Evolutionary conservation across 148 eudicot genomes (phyloP), one percentile per base, ranked within the genome.

Genomic region (Chenopodium suecicum): DNA sequence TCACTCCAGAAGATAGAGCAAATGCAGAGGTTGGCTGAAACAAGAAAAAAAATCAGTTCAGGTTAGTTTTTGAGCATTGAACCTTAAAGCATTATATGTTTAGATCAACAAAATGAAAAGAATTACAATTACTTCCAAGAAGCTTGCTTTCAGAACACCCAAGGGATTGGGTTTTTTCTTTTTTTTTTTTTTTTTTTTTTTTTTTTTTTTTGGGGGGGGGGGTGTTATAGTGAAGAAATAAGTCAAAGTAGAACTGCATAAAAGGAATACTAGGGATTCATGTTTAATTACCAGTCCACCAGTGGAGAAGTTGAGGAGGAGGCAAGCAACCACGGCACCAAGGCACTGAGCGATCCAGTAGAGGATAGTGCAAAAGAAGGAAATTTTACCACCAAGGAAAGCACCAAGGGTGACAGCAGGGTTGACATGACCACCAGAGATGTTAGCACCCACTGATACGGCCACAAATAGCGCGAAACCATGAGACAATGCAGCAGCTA

Each of bases 361-460:
- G 63, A 89, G 75, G 52, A 90, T 23, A 31, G 87, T 89, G 68
- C 88, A 79, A 2, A 84, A 31, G 65, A 93, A 83, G 64, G 89
- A 88, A 78, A 93, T 90, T 80, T 91, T 89, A 9, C 94, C 97
- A 9, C 97, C 97, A 67, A 93, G 52, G 77, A 93, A 90, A 32
- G 94, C 94, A 13, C 97, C 97, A 48, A 92, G 90, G 27, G 97
- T 91, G 58, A 92, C 92, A 1, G 93, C 94, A 9, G 97, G 97
- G 91, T 93, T 93, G n/a, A 93, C 97, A 41, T 92, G 95, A 25
- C 96, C 96, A 52, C 97, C 97, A 1, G 94, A 93, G 56, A 91
- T 88, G 88, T 93, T 91, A 62, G 97, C 97, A 2, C 91, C 91
- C 25, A 93, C 89, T 0, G 97, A 78, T 7, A 93, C 93, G 14